Percentiles rank a stretch among this genome's conserved stretches.
Conservation (phyloP, 108 stramenopile genomes). For the Skeletonema menzelii region DNA sequence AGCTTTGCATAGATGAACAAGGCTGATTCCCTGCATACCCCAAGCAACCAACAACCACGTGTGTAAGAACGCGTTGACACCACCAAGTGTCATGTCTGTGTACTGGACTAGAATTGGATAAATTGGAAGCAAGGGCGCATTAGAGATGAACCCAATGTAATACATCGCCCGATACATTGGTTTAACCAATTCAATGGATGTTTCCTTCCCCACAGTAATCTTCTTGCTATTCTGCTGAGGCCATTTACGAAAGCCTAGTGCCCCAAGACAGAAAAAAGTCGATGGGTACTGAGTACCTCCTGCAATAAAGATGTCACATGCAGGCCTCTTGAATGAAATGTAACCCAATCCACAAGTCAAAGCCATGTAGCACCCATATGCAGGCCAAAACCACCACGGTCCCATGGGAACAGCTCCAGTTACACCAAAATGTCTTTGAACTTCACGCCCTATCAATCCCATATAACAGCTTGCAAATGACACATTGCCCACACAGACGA, state of each 20-base stretch:
- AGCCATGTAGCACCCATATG: conserved; percentile 56
- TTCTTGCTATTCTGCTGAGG: neutral
- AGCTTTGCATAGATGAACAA: conserved; percentile 49
- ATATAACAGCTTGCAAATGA: conserved; percentile 66
- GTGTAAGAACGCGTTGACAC: conserved; percentile 78
- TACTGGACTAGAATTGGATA: conserved; percentile 81
- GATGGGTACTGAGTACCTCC: conserved; percentile 76
- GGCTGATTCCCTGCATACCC: conserved; percentile 73
- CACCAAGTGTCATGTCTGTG: conserved; percentile 58
- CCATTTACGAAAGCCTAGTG: conserved; percentile 13
- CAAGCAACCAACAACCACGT: conserved; percentile 74
- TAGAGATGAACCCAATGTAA: conserved; percentile 71
- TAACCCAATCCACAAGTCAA: conserved; percentile 53
- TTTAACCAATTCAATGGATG: conserved; percentile 2
- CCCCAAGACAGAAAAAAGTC: conserved; percentile 58
- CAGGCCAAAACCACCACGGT: conserved; percentile 64
- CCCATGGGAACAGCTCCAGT: conserved; percentile 12
- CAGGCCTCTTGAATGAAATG: conserved; percentile 82
- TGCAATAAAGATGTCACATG: conserved; percentile 90
- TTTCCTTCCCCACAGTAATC: neutral
- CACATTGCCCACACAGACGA: conserved; percentile 83
- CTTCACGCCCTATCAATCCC: conserved; percentile 69
- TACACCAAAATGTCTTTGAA: conserved; percentile 39
- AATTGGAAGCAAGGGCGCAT: conserved; percentile 80
- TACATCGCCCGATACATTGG: conserved; percentile 33